Base-by-base conservation (phyloP, 805 yeast genomes). In the Wickerhamomyces chambardii region DNA sequence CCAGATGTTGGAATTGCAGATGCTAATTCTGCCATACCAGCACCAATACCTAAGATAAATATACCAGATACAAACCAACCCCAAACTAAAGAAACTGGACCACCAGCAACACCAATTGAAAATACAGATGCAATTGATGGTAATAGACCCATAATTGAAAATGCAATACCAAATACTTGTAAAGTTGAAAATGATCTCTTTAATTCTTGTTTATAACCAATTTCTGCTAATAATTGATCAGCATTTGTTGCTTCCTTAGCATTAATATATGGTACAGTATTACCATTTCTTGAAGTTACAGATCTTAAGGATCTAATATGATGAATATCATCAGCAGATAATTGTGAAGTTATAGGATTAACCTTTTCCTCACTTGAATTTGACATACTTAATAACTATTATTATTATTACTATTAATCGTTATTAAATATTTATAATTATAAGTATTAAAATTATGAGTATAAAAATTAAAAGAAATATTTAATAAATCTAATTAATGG, bases 1-100 rank as follows among this genome's bases (percentile, higher is more conserved):
- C 86, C 85, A 10, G 79, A 68, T 4, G 85, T 80, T 17, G 87
- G 86, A 43, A 75, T 66, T 3, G 84, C 66, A 16, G 77, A 68
- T 3, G 79, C 79, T 33, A 78, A 53, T 45, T 76, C 79, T 14
- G 79, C 62, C 73, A 80, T 67, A 6, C 78, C 64, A 17, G 67
- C 41, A 15, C 83, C 84, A 12, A 75, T 66, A 4, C 61, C 49
- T 36, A 77, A 48, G 34, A 78, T 70, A 46, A 76, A 69, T 7
- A 64, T 41, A 11, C 78, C 70, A 25, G 81, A 67, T 10, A 73
- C 45, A 26, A 75, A 55, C 86, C 86, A 80, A 21, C 82, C 79
- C 86, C 86, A 79, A 6, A 77, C 65, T 36, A 77, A 62, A 10
- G 52, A 47, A 11, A 69, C 75, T 0, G 81, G 75, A 6, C 86